Evolutionary conservation across 164 flowering plant genomes (phyloP), one percentile per base, ranked within the genome.

Genomic region (Paratinospora sagittata): DNA sequence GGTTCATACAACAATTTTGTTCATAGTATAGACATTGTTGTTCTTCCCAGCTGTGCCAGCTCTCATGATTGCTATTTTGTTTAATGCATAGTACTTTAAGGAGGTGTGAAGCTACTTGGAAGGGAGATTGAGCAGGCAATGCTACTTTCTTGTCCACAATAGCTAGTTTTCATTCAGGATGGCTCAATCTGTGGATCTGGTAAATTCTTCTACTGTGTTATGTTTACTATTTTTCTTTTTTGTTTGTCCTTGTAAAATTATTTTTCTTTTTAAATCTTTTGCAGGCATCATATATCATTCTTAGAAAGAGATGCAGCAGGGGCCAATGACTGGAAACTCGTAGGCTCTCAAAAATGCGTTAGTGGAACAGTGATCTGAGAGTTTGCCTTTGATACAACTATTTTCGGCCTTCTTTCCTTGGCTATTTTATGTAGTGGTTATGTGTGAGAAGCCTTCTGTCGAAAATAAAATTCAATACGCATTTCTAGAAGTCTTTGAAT

Each of bases 401-500:
- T 60, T 23, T 41, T n/a, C 49, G 65, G 26, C 19, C n/a, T 24
- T 21, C 58, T 69, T 27, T 57, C 24, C 14, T 69, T 55, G 49
- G 43, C 7, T 39, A 11, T 39, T 39, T 39, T 39, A 39, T 39
- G 43, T 39, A 39, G 43, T 39, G 43, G 43, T 39, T 39, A 39
- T 39, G 10, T 39, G 43, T 7, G 10, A 39, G 43, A 39, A 39
- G 10, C 43, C 5, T 39, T 39, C 43, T 11, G 10, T 3, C 10
- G 49, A 21, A 27, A 49, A 58, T 17, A 70, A 39, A 39, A 16
- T 16, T n/a, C 27, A 19, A 72, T 21, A 47, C 34, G 49, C 58
- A 33, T 70, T 70, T 52, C 70, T 27, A 34, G 58, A 62, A 67
- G 37, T 68, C 72, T 70, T 65, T 64, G 80, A 73, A 65, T 70